Conservation (phyloP, 1,284 basidiomycete species). For the Lentinula novae-zelandiae region DNA sequence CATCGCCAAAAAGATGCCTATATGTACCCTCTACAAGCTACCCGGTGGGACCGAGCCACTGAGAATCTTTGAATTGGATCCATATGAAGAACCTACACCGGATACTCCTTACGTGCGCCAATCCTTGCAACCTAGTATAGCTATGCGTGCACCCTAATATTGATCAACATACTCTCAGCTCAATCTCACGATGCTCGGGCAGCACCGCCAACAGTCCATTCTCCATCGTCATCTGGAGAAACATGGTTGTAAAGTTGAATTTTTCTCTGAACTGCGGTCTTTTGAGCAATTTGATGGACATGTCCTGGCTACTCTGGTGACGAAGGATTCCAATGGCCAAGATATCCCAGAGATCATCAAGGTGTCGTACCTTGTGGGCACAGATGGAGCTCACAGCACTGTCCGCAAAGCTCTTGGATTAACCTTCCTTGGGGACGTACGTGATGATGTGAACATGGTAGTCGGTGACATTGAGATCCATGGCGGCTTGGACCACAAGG, state of each 20-base stretch:
- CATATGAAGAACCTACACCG: constrained; percentile 1
- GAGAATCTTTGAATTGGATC: not conserved
- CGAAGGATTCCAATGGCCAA: constrained; percentile 2
- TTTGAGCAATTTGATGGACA: constrained; percentile 27
- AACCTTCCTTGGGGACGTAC: constrained; percentile 42
- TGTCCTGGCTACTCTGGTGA: constrained; percentile 22
- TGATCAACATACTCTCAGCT: constrained; percentile 11
- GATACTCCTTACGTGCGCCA: constrained; percentile 14
- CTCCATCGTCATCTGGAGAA: constrained; percentile 24
- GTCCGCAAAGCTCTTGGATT: constrained; percentile 42
- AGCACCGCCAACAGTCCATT: constrained; percentile 30
- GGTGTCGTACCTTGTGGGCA: constrained; percentile 31
- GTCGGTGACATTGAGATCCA: constrained; percentile 39
- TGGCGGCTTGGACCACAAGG: constrained; percentile 24
- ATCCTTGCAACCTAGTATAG: not conserved
- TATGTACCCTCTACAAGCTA: constrained; percentile 12
- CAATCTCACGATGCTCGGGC: constrained; percentile 27
- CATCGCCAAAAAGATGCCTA: not conserved
- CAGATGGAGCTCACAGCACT: constrained; percentile 34
- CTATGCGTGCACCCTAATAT: too few species aligned
- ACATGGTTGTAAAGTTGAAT: constrained; percentile 25
- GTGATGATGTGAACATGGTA: constrained; percentile 28
- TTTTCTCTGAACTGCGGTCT: constrained; percentile 26
- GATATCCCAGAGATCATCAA: constrained; percentile 17
- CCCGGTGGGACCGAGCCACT: constrained; percentile 16